Conservation (phyloP, 352 stramenopile species). For the Pythium dissimile region DNA sequence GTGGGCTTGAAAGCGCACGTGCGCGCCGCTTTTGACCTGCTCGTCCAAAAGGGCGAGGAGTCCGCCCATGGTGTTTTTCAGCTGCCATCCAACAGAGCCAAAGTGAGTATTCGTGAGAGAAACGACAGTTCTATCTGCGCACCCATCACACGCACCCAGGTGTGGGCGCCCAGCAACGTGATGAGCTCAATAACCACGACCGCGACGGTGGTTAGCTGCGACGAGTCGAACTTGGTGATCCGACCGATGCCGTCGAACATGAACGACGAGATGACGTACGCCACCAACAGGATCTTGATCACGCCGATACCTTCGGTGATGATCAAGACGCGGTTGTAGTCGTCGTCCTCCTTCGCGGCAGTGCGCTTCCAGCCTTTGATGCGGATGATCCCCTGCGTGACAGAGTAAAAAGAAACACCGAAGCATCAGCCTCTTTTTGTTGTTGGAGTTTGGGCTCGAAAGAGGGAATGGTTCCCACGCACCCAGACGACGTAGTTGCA, state of each 20-base stretch:
- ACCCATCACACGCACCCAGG: slow-evolving; percentile 44
- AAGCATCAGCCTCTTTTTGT: too few species aligned
- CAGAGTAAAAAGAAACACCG: background rate
- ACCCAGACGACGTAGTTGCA: slow-evolving; percentile 84
- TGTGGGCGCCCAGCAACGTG: slow-evolving; percentile 73
- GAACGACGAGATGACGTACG: slow-evolving; percentile 76
- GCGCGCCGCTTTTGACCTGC: slow-evolving; percentile 73
- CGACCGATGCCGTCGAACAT: slow-evolving; percentile 79
- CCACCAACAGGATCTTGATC: slow-evolving; percentile 82
- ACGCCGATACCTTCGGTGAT: slow-evolving; percentile 83
- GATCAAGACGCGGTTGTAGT: slow-evolving; percentile 86
- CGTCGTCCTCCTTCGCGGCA: slow-evolving; percentile 69
- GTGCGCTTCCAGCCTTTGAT: slow-evolving; percentile 77
- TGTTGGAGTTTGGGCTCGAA: too few species aligned
- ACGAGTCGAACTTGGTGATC: slow-evolving; percentile 79
- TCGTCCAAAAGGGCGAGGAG: slow-evolving; percentile 80
- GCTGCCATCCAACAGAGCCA: slow-evolving; percentile 34
- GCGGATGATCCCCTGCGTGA: slow-evolving; percentile 60
- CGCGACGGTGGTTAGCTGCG: slow-evolving; percentile 71
- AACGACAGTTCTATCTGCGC: background rate
- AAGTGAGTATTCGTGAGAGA: slow-evolving; percentile 5
- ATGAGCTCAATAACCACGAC: slow-evolving; percentile 82
- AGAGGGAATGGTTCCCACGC: slow-evolving; percentile 4
- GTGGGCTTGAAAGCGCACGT: slow-evolving; percentile 71
- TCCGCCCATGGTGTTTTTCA: slow-evolving; percentile 84